These are phyloP conservation scores for Phalaenopsis equestris DNA, from an alignment of 106 monocot species.

Conservation along the genomic window DNA sequence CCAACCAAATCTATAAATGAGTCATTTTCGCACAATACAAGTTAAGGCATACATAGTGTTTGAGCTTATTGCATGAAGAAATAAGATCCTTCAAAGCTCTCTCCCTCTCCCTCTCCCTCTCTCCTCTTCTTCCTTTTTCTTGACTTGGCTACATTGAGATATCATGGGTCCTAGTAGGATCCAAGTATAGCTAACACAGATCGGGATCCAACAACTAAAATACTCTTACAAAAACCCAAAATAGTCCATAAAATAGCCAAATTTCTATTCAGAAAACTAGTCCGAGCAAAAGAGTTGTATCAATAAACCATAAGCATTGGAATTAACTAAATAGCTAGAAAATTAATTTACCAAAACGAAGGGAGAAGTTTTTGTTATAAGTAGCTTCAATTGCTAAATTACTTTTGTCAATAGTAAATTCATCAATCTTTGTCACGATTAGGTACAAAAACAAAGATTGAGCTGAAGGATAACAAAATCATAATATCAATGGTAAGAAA, in stretches of 20 bases:
- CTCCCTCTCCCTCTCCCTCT: too few relatives aligned
- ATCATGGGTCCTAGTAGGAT: too few relatives aligned
- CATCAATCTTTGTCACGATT: neutral
- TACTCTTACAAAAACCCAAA: neutral
- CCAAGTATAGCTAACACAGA: too few relatives aligned
- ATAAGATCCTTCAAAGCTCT: too few relatives aligned
- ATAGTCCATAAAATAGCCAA: neutral
- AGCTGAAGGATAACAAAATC: neutral
- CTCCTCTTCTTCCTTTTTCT: too few relatives aligned
- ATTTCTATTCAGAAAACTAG: neutral
- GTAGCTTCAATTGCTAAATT: too few relatives aligned
- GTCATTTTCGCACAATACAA: too few relatives aligned
- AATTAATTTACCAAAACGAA: neutral
- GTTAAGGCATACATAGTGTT: too few relatives aligned
- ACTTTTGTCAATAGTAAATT: neutral
- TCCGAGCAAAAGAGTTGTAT: too few relatives aligned
- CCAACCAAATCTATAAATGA: too few relatives aligned
- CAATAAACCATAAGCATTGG: neutral
- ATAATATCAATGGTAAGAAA: neutral
- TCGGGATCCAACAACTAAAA: neutral
- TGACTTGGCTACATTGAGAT: too few relatives aligned
- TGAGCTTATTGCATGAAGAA: too few relatives aligned
- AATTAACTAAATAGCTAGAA: neutral
- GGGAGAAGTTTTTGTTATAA: neutral
- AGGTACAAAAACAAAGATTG: neutral